Conservation (phyloP, 179 eudicot genomes). For the Beta macrorhiza region DNA sequence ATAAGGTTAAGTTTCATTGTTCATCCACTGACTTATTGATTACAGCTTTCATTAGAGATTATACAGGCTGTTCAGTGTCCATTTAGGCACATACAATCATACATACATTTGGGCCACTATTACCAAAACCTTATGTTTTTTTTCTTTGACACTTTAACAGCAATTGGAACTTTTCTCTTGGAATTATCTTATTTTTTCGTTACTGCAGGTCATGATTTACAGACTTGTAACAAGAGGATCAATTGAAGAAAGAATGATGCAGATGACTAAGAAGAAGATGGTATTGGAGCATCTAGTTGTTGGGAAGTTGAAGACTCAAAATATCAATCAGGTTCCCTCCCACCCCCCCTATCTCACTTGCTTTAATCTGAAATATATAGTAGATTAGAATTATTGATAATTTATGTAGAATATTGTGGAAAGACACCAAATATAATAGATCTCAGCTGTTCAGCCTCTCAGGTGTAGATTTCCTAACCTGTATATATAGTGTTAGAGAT, state of each 20-base stretch:
- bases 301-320: constrained; percentile 91
- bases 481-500: neutral
- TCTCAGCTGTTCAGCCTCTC: neutral
- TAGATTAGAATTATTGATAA: neutral
- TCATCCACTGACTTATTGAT: neutral
- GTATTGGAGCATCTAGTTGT: constrained; percentile 96
- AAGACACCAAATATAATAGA: neutral
- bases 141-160: too few relatives aligned
- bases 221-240: constrained; percentile 92
- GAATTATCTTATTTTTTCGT: neutral
- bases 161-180: neutral
- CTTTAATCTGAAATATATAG: constrained; percentile 5
- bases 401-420: constrained; percentile 4
- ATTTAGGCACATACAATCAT: neutral
- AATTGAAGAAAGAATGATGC: constrained; percentile 99
- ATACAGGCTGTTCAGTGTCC: neutral
- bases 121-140: neutral
- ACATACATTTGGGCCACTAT: neutral
- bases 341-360: neutral
- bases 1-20: constrained; percentile 54
- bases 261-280: constrained; percentile 98
- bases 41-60: neutral
- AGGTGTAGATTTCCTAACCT: neutral
- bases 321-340: constrained; percentile 77
- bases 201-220: constrained; percentile 83